Base-by-base conservation (phyloP, 495 filamentous ascomycete species). In the Lineolata rhizophorae region DNA sequence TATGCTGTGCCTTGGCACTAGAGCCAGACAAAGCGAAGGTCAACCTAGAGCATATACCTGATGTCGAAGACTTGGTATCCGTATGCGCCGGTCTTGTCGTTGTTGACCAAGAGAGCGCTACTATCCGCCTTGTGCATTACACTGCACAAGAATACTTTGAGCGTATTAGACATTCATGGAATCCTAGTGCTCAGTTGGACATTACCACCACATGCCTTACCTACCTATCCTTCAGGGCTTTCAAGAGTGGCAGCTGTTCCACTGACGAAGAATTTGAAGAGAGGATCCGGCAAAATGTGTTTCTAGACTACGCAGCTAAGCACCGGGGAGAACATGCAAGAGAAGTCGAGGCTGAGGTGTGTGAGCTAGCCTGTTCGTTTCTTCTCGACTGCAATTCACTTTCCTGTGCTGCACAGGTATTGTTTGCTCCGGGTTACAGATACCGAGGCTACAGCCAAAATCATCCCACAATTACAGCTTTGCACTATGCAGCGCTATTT, bases 71-170 rank as follows among this genome's bases (percentile, higher is more conserved):
- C 13, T 32, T 30, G 5, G 24, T 35, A 5, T 32, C 32, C 11
- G 25, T 31, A 11, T 35, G 32, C 16, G 24, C 5, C 5, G 32
- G 32, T 9, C 24, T 35, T 5, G 32, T 35, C 24, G 18, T 24
- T 8, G 8, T 9, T 8, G 28, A 17, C 6, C 9, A 30, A 17
- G 17, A 9, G 6, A 16, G 6, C 34, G 20, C 41, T 6, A 49
- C 60, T 19, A 47, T 68, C 27, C 58, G 60, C 11, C 46, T 72
- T 6, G 57, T 66, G 6, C 67, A 70, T 43, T 64, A 61, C 35
- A 67, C 66, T 2, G 48, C 62, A 0, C 54, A 67, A 35, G 54
- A 60, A 25, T 72, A 64, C 40, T 58, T 70, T 28, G 45, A 58
- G 16, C 39, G 43, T 15, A 57, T 40, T 12, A 42, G 39, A 32